Conservation (phyloP, 2,329 filamentous ascomycete genomes). For the Emergomyces pasteurianus region DNA sequence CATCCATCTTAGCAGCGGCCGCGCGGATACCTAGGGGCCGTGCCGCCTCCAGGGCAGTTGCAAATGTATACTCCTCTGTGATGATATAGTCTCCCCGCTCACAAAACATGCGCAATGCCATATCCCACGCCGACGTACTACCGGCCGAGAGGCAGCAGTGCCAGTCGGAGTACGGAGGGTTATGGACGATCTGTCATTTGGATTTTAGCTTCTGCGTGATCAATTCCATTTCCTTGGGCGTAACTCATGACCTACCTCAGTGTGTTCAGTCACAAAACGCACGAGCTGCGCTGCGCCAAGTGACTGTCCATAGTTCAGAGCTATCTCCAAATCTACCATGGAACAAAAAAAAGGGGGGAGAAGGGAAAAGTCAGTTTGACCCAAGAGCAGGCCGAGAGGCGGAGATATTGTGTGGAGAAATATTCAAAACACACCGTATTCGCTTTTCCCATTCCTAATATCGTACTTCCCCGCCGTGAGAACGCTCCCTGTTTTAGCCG, state of each 20-base stretch:
- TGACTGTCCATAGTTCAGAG: constrained; percentile 87
- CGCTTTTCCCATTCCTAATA: constrained; percentile 49
- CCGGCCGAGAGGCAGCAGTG: constrained; percentile 70
- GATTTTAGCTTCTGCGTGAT: constrained; percentile 6
- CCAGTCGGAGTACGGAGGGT: constrained; percentile 87
- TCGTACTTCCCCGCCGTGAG: constrained; percentile 75
- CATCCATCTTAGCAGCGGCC: constrained; percentile 52
- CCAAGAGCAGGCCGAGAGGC: not conserved
- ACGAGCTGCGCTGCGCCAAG: constrained; percentile 76
- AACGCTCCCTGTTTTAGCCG: constrained; percentile 46
- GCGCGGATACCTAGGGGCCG: constrained; percentile 50
- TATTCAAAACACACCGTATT: constrained; percentile 29
- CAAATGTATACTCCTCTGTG: constrained; percentile 86
- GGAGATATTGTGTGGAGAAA: not conserved
- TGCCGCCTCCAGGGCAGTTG: constrained; percentile 58
- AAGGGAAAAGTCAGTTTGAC: not conserved
- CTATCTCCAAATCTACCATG: constrained; percentile 63
- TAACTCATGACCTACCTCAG: constrained; percentile 43
- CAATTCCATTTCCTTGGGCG: not conserved
- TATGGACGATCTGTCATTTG: constrained; percentile 53
- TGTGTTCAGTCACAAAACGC: constrained; percentile 88
- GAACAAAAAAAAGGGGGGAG: not conserved
- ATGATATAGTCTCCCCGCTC: constrained; percentile 64
- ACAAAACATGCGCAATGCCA: constrained; percentile 70
- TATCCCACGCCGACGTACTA: constrained; percentile 75